Conservation (phyloP, 306 rosid genomes). For the Canavalia gladiata region DNA sequence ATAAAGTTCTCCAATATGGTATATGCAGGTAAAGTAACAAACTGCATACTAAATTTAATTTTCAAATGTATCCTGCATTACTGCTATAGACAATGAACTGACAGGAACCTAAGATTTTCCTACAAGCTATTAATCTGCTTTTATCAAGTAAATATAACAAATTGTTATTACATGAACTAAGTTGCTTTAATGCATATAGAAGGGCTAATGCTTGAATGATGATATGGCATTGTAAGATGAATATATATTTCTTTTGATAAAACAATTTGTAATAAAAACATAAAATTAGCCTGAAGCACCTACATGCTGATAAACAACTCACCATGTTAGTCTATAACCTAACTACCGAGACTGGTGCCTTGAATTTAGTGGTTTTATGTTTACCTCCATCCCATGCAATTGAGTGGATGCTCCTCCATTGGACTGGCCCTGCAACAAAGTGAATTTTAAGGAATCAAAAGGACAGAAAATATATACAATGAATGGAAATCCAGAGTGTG, state of each 20-base stretch:
- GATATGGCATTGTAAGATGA: background rate
- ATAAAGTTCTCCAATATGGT: background rate
- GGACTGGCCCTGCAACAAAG: conserved; percentile 57
- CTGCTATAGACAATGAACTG: background rate
- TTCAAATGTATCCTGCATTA: background rate
- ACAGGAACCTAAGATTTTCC: background rate
- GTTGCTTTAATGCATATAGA: conserved; percentile 1
- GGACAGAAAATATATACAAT: background rate
- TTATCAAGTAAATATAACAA: background rate
- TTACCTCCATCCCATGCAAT: conserved; percentile 51
- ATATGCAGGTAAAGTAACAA: conserved; percentile 9
- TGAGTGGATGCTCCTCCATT: conserved; percentile 40
- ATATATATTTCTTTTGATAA: background rate
- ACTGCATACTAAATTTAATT: background rate
- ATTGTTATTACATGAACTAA: background rate
- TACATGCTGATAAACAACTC: conserved; percentile 11
- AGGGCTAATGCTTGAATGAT: background rate
- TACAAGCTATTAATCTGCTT: conserved; percentile 32
- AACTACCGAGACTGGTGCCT: conserved; percentile 45
- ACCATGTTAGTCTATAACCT: background rate
- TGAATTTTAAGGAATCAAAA: conserved; percentile 1
- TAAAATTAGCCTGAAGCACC: conserved; percentile 10
- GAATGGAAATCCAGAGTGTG: background rate
- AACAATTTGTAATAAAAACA: background rate
- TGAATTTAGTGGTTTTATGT: conserved; percentile 44